Base-by-base conservation (phyloP, 805 yeast species). In the Wickerhamiella occidentalis region DNA sequence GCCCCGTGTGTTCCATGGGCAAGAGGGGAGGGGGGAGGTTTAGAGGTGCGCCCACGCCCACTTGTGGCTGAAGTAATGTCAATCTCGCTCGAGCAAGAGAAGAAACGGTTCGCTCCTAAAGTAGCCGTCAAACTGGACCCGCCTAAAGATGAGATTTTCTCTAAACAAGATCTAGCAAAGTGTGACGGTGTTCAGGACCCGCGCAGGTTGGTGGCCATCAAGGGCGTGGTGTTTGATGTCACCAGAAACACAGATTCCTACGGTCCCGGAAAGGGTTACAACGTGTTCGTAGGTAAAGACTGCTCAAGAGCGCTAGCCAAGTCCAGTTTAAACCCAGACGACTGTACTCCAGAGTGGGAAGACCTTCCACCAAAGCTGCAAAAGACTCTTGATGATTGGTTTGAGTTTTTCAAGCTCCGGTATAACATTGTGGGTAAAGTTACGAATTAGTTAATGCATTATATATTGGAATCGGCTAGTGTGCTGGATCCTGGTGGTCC, bases 181-280 rank as follows among this genome's bases (percentile, higher is more conserved):
- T 76, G 66, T 52, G 75, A 76, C 54, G 79, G 79, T 64, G 56
- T 33, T 68, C 57, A 12, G 2, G 33, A 43, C 15, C 66, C 70
- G 6, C 64, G 73, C 51, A 73, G 83, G 55, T 85, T 79, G 63
- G 82, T 85, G 17, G 92, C 79, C 6, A 79, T 85, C 57, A 78
- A 79, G 53, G 92, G 94, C 18, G 71, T 71, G 1, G 77, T 86
- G 9, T 86, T 84, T 62, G 95, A 85, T 58, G 95, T 86, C 8
- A 74, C 84, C 0, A 61, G 68, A 42, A 85, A 85, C 59, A 56
- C 62, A 11, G 76, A 73, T 13, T 80, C 79, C 36, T 85, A 85
- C 61, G 95, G 94, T 0, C 80, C 81, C 2, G 88, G 87, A 0
- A 75, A 77, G 52, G 78, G 80, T 19, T 86, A 85, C 64, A 79